phyloP scores from a whole-genome alignment of 192 early-diverging fungal genomes.

The Coemansia sp. region DNA sequence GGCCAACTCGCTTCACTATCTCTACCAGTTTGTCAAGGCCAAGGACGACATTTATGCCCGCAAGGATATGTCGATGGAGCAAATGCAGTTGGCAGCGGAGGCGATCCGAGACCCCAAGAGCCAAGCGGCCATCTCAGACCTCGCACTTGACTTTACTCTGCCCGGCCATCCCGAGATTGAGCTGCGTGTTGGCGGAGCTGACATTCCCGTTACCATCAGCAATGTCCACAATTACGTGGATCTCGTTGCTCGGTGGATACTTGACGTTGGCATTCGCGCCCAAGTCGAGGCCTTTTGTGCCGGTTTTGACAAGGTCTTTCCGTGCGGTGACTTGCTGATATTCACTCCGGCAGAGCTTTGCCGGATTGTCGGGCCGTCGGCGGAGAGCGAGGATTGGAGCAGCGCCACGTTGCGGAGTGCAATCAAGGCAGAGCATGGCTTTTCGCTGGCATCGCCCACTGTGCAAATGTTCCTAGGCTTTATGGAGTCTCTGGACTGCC shows the following conservation, averaged over 20 bases:
- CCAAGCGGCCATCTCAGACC: slow-evolving; percentile 59
- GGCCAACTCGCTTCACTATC: slow-evolving; percentile 65
- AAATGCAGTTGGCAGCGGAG: slow-evolving; percentile 50
- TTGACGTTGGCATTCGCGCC: slow-evolving; percentile 64
- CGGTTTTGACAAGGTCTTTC: slow-evolving; percentile 85
- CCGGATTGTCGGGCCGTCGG: slow-evolving; percentile 65
- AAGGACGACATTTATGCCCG: slow-evolving; percentile 65
- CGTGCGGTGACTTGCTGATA: slow-evolving; percentile 66
- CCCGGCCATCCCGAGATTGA: slow-evolving; percentile 78
- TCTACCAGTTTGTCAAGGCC: slow-evolving; percentile 66
- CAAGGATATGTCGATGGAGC: slow-evolving; percentile 50
- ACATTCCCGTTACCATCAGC: slow-evolving; percentile 72
- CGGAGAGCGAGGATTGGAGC: slow-evolving; percentile 77
- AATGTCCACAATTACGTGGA: slow-evolving; percentile 84
- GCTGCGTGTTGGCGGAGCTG: slow-evolving; percentile 63
- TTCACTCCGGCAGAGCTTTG: slow-evolving; percentile 77
- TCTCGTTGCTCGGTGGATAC: slow-evolving; percentile 64
- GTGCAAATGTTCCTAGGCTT: slow-evolving; percentile 69
- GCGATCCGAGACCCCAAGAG: slow-evolving; percentile 57
- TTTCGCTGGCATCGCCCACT: slow-evolving; percentile 66
- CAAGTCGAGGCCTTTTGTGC: slow-evolving; percentile 79
- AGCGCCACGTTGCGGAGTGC: slow-evolving; percentile 64
- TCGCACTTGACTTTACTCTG: slow-evolving; percentile 86
- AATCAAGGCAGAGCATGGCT: slow-evolving; percentile 89
- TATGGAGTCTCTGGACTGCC: slow-evolving; percentile 64